Evolutionary conservation across 306 rosid genomes (phyloP), one percentile per base, ranked within the genome.

Genomic region (Cucurbita pepo): DNA sequence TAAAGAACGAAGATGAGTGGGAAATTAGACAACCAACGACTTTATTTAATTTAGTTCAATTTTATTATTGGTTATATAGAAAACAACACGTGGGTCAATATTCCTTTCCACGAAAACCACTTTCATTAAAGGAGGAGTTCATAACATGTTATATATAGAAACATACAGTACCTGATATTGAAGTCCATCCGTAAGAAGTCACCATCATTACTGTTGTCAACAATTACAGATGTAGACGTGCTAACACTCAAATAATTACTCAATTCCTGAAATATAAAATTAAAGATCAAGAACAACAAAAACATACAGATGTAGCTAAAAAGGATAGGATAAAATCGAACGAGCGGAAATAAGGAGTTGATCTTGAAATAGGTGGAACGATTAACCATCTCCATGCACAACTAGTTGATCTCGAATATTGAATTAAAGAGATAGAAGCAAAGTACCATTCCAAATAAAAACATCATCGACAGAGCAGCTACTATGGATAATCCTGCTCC

Each of bases 381-480:
- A 34, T 14, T 66, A 40, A 14, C 56, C 34, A 12, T 25, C 38
- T 67, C 14, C 52, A 67, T 22, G 72, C 41, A 9, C 41, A 13
- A 44, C 12, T 10, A 21, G 72, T 66, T 21, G 40, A 45, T 67
- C 47, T 30, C 14, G 18, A 45, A 47, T 67, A 48, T 45, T 22
- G 12, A 45, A 67, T 25, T 45, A 47, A 67, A 21, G 59, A 10
- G 73, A 47, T 6, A 72, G 63, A 70, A 75, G 78, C 45, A 7
- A 78, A 88, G 55, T 73, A 90, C 98, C 98, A 94, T 94, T 89
- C 98, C 98, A 85, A 94, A 94, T 76, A 94, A 86, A 83, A 94
- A 90, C 86, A 86, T 74, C 86, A 94, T 94, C 67, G 74, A 69
- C 47, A 94, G 86, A 58, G 98, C 98, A 69, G 98, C 96, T 57